Conservation (phyloP, 495 filamentous ascomycete species). For the Mycothermus thermophilus region DNA sequence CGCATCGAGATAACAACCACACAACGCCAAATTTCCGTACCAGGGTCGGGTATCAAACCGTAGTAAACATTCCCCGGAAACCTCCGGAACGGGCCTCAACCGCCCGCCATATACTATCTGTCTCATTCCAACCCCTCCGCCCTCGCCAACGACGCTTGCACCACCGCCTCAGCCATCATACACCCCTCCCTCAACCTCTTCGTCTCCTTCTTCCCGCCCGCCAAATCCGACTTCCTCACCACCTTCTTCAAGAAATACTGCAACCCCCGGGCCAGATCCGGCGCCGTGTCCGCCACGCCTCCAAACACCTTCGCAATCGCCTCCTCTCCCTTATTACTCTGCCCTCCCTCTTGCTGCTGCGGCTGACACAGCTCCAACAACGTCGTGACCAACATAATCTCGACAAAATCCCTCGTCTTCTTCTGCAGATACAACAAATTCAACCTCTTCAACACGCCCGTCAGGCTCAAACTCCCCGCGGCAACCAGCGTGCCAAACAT, state of each 20-base stretch:
- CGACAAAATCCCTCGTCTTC: constrained; percentile 63
- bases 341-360: no score
- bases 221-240: constrained; percentile 60
- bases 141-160: constrained; percentile 35
- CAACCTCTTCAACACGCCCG: constrained; percentile 57
- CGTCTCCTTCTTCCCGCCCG: constrained; percentile 43
- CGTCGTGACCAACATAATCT: constrained; percentile 62
- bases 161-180: constrained; percentile 44
- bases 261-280: constrained; percentile 53
- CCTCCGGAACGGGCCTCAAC: no score
- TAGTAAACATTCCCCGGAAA: no score
- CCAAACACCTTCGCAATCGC: constrained; percentile 54
- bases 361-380: constrained; percentile 49
- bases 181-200: constrained; percentile 58
- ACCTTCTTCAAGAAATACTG: constrained; percentile 68
- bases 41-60: no score
- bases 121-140: constrained; percentile 11
- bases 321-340: constrained; percentile 18
- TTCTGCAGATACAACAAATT: constrained; percentile 64
- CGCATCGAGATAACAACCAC: no score
- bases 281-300: constrained; percentile 41
- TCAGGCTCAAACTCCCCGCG: constrained; percentile 47
- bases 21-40: no score
- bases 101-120: no score
- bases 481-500: constrained; percentile 66